Conservation (phyloP, 2,329 filamentous ascomycete genomes). For the Microcyclosporella mali region DNA sequence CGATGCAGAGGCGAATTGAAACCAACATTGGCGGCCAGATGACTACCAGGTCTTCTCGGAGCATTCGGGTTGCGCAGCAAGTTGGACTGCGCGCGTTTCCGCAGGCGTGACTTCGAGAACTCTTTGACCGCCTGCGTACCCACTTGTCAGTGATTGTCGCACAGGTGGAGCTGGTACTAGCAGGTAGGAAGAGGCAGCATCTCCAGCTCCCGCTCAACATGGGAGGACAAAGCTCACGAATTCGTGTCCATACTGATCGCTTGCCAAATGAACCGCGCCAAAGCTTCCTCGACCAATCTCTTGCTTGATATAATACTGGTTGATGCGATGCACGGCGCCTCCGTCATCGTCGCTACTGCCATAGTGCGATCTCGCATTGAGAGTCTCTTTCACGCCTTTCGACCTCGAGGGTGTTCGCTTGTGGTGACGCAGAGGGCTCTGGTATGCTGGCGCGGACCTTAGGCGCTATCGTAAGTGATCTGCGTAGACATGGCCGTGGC, state of each 20-base stretch:
- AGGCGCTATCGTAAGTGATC: not conserved
- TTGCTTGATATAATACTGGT: slow-evolving; percentile 88
- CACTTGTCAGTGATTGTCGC: slow-evolving; percentile 12
- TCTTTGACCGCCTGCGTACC: slow-evolving; percentile 78
- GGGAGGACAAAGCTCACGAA: slow-evolving; percentile 58
- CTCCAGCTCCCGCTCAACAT: not conserved
- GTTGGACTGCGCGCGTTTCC: slow-evolving; percentile 85
- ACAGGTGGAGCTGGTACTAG: not conserved
- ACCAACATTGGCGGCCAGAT: slow-evolving; percentile 46
- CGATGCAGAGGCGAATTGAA: slow-evolving; percentile 61
- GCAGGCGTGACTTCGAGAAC: slow-evolving; percentile 86
- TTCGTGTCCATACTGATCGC: slow-evolving; percentile 86
- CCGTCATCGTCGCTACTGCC: slow-evolving; percentile 79
- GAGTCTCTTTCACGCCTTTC: slow-evolving; percentile 72
- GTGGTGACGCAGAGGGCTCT: slow-evolving; percentile 61
- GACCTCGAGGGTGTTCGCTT: slow-evolving; percentile 54
- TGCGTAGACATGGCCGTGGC: no score
- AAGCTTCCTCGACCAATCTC: slow-evolving; percentile 97
- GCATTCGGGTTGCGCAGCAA: slow-evolving; percentile 63
- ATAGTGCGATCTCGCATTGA: slow-evolving; percentile 83
- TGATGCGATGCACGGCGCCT: slow-evolving; percentile 75
- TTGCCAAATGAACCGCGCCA: slow-evolving; percentile 83
- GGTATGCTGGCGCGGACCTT: slow-evolving; percentile 54
- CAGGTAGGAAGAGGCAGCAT: slow-evolving; percentile 5
- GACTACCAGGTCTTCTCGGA: slow-evolving; percentile 45